Evolutionary conservation across 176 grass and related monocot species (phyloP), one percentile per base, ranked within the genome.

Genomic region (Raddia distichophylla): DNA sequence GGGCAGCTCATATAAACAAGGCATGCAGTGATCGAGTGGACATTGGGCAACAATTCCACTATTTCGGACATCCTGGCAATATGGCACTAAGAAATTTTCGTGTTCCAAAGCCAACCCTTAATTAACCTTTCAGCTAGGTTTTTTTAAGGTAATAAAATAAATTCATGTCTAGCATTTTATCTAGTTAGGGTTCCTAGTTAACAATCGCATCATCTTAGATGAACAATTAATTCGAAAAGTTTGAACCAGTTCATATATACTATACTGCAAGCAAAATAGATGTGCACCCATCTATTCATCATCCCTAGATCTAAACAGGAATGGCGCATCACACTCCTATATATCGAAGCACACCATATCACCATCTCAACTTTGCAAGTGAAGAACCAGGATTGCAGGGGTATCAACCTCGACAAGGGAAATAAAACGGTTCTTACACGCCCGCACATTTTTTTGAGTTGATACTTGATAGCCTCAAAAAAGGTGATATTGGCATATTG

Each of bases 191-290:
- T 43, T 52, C 12, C 20, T 13, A 75, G 18, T 45, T 27, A 20
- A 18, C 3, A 15, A 43, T 59, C 5, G 58, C n/a, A 3, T 0
- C n/a, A 57, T 18, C 2, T 18, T 43, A 76, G 16, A 8, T 60
- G 43, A 60, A 44, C 57, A 10, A 10, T 16, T 62, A 10, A 10
- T 16, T 62, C 19, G 2, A 60, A 60, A 76, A 44, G 15, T 76
- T 47, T 62, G 57, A 55, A 62, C 48, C 43, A 46, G 10, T 84
- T 35, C 73, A 22, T 67, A 78, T 6, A 22, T 67, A 78, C 6
- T 15, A 49, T 59, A 14, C 32, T 61, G 42, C 13, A 14, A n/a
- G 59, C 22, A 32, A 46, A 62, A 8, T 48, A 49, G 15, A 63
- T 8, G 8, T 20, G 10, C 55, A 27, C n/a, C 45, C 17, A 59